Percentiles rank a stretch among this genome's conserved stretches.
These are phyloP conservation scores for Fusarium sublunatum DNA, from an alignment of 2,329 filamentous ascomycete genomes.

Conservation along the genomic window DNA sequence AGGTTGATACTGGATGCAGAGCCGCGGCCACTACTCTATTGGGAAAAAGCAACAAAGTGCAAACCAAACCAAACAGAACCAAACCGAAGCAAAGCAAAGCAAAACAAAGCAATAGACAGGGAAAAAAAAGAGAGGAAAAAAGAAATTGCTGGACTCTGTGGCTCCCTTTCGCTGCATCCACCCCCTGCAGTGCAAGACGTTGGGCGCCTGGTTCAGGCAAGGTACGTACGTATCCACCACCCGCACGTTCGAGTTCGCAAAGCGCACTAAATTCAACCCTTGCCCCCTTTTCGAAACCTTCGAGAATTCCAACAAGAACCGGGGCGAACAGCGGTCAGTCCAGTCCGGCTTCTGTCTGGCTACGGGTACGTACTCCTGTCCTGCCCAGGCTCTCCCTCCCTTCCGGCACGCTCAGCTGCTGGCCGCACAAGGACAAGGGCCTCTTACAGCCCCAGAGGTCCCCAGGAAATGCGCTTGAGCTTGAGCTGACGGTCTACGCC, in stretches of 20 bases:
- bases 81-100: conserved; percentile 10
- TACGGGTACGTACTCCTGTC: conserved; percentile 28
- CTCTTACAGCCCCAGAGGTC: conserved; percentile 32
- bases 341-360: neutral
- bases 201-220: neutral
- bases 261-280: conserved; percentile 39
- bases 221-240: conserved; percentile 17
- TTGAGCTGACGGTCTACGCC: conserved; percentile 40
- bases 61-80: neutral
- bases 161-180: conserved; percentile 6
- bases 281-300: conserved; percentile 49
- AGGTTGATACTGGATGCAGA: conserved; percentile 41
- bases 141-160: conserved; percentile 33
- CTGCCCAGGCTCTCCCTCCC: conserved; percentile 27
- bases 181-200: conserved; percentile 2
- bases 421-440: conserved; percentile 35
- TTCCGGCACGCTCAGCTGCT: conserved; percentile 37
- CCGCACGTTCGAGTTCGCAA: conserved; percentile 39
- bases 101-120: neutral
- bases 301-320: conserved; percentile 46
- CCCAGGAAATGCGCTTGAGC: conserved; percentile 28
- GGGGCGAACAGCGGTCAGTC: conserved; percentile 48
- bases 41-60: conserved; percentile 16
- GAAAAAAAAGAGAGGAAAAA: neutral
- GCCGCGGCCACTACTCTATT: conserved; percentile 1